phyloP scores from a whole-genome alignment of 2,329 filamentous ascomycete species.

The Paecilomyces niveus region DNA sequence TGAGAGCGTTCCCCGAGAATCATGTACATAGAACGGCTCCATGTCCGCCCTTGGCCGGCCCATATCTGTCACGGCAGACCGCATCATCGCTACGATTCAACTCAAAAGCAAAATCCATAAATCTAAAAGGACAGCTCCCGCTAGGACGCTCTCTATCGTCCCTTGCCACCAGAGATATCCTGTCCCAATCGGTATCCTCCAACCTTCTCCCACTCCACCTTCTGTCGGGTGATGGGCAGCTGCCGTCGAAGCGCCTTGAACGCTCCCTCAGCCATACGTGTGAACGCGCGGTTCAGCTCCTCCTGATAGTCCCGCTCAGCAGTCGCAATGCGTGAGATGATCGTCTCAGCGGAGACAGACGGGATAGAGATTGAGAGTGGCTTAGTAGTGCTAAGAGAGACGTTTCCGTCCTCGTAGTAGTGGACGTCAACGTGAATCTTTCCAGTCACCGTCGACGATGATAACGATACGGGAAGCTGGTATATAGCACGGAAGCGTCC shows the following conservation, averaged over 20 bases:
- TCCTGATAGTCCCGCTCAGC: slow-evolving; percentile 93
- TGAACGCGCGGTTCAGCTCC: slow-evolving; percentile 87
- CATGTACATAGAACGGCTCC: background rate
- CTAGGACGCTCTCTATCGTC: slow-evolving; percentile 10
- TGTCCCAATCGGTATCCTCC: slow-evolving; percentile 81
- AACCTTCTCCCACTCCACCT: slow-evolving; percentile 99
- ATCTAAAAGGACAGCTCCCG: background rate
- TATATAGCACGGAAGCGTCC: slow-evolving; percentile 93
- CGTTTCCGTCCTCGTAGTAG: slow-evolving; percentile 99
- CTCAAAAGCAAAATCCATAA: background rate
- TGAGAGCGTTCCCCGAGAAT: background rate
- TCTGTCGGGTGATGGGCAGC: slow-evolving; percentile 91
- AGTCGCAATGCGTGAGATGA: slow-evolving; percentile 69
- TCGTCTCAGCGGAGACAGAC: slow-evolving; percentile 58
- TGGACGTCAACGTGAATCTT: slow-evolving; percentile 90
- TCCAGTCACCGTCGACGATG: slow-evolving; percentile 58
- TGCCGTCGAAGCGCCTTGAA: slow-evolving; percentile 92
- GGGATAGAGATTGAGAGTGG: slow-evolving; percentile 56
- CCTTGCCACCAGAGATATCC: slow-evolving; percentile 65
- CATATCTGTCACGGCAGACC: background rate
- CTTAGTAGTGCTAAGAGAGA: slow-evolving; percentile 86
- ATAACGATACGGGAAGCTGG: slow-evolving; percentile 65
- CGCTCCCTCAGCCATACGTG: slow-evolving; percentile 79
- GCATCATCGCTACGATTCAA: background rate
- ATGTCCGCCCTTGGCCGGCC: background rate